phyloP scores from a whole-genome alignment of 257 asterid species.

The Anisodus tanguticus region DNA sequence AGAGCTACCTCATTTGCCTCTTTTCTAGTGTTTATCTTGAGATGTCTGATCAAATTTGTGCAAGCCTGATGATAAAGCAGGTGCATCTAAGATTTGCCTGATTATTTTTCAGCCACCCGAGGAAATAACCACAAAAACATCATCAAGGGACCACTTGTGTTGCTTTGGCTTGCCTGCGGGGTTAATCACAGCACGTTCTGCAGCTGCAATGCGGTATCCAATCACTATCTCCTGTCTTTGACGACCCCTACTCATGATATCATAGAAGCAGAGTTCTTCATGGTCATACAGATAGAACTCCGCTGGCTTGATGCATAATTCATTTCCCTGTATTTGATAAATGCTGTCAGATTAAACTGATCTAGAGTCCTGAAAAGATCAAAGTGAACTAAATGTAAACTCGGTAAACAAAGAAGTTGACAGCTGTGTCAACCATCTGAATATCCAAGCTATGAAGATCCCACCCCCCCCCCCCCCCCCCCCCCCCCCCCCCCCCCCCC shows the following conservation, averaged over 20 bases:
- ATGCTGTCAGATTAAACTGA: conserved; percentile 5
- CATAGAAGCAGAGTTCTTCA: conserved; percentile 85
- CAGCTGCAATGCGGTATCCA: conserved; percentile 77
- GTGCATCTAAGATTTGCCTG: background rate
- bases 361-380: background rate
- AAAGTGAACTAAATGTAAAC: conserved; percentile 14
- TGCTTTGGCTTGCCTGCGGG: conserved; percentile 65
- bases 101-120: conserved; percentile 50
- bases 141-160: conserved; percentile 82
- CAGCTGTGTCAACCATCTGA: too few species aligned
- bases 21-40: background rate
- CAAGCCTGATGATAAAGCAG: conserved; percentile 3
- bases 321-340: conserved; percentile 69
- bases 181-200: conserved; percentile 85
- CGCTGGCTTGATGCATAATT: conserved; percentile 95
- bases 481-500: background rate
- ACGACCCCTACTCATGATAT: conserved; percentile 85
- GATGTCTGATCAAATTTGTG: background rate
- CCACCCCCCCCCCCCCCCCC: background rate
- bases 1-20: conserved; percentile 17
- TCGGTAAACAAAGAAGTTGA: background rate
- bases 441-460: too few species aligned
- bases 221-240: conserved; percentile 77
- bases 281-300: conserved; percentile 91
- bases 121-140: conserved; percentile 86